Evolutionary conservation across 164 flowering plant genomes (phyloP).

Genomic region (Liriodendron chinense): DNA sequence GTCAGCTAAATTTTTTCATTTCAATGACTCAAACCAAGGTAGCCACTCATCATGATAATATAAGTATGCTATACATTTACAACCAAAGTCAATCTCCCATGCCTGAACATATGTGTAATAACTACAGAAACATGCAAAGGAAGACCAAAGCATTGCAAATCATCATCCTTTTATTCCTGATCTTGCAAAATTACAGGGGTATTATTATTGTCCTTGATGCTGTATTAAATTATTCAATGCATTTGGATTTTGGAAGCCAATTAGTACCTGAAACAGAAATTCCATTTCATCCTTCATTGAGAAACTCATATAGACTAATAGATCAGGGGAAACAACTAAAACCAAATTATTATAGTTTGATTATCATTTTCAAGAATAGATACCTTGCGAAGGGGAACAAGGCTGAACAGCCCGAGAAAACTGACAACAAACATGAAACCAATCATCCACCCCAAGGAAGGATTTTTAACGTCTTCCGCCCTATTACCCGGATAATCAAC

Average conservation of each 20-base stretch:
- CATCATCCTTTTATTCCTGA: background rate
- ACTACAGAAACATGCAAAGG: background rate
- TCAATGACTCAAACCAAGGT: background rate
- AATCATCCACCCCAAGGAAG: slow-evolving; percentile 88
- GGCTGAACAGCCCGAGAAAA: slow-evolving; percentile 92
- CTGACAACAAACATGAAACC: slow-evolving; percentile 91
- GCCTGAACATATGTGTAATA: background rate
- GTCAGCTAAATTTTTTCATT: background rate
- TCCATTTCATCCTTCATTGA: background rate
- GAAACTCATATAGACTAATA: too few relatives aligned
- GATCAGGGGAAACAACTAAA: too few relatives aligned
- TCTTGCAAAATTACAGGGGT: background rate
- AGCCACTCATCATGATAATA: background rate
- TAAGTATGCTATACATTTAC: background rate
- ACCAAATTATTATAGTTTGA: too few relatives aligned
- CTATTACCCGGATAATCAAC: slow-evolving; percentile 86
- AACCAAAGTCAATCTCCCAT: background rate
- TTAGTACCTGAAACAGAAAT: too few relatives aligned
- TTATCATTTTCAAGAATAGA: background rate
- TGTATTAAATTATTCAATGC: background rate
- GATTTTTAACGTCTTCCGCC: slow-evolving; percentile 82
- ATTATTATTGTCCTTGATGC: background rate
- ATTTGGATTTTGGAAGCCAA: background rate
- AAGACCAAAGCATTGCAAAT: too few relatives aligned
- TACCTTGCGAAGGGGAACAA: slow-evolving; percentile 97